These are phyloP conservation scores for Aspergillus melleus DNA, from an alignment of 2,329 filamentous ascomycete species.

Conservation along the genomic window DNA sequence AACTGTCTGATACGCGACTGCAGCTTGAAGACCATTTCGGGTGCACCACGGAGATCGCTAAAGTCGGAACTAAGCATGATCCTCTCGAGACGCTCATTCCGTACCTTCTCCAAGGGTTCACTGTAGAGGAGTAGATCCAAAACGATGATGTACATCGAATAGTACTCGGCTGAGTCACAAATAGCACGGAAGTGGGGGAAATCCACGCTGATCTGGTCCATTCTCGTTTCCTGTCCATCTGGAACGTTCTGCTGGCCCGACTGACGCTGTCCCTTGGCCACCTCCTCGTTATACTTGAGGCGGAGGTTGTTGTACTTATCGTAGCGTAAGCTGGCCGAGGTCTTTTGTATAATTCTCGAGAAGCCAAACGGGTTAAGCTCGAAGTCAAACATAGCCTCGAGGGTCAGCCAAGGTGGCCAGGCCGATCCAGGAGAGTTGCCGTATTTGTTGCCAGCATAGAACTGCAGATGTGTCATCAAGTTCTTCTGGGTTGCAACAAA, in stretches of 20 bases:
- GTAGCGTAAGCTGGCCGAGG: constrained; percentile 88
- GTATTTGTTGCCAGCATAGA: constrained; percentile 93
- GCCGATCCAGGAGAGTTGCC: constrained; percentile 79
- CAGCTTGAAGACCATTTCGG: constrained; percentile 85
- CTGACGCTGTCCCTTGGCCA: constrained; percentile 62
- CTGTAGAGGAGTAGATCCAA: constrained; percentile 93
- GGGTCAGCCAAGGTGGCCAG: constrained; percentile 97
- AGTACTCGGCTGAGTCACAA: constrained; percentile 97
- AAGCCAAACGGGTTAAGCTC: constrained; percentile 94
- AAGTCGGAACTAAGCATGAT: constrained; percentile 99
- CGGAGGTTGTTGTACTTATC: constrained; percentile 98
- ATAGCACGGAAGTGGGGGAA: constrained; percentile 93
- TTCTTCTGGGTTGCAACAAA: constrained; percentile 95
- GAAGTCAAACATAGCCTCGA: constrained; percentile 99
- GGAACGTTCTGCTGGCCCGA: constrained; percentile 40
- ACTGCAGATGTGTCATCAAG: constrained; percentile 81
- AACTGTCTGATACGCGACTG: constrained; percentile 92
- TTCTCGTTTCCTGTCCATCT: constrained; percentile 67
- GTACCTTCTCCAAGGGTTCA: constrained; percentile 95
- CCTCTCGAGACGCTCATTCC: constrained; percentile 91
- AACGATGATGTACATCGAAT: constrained; percentile 96
- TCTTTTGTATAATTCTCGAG: constrained; percentile 93
- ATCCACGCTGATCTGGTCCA: constrained; percentile 95
- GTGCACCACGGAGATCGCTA: constrained; percentile 89
- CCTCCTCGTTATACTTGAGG: constrained; percentile 94